phyloP scores from a whole-genome alignment of 345 rosid genomes.

The Eucalyptus fibrosa region DNA sequence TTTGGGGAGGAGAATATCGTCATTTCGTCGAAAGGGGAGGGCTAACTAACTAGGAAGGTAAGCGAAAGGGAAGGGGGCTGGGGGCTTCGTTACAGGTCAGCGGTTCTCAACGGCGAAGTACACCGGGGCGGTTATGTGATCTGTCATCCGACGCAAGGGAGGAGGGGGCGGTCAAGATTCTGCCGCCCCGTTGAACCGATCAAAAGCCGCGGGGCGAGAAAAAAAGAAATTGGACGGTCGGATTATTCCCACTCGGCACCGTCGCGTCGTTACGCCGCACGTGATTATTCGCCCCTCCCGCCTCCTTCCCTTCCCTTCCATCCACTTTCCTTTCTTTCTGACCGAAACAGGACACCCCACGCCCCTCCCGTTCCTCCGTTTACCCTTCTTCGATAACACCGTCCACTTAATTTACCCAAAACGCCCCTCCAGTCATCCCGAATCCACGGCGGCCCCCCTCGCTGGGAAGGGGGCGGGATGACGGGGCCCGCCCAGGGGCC shows the following conservation, averaged over 20 bases:
- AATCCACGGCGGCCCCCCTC: too few species aligned
- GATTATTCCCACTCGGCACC: neutral
- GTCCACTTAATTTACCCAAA: conserved; percentile 1
- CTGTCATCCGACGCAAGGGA: neutral
- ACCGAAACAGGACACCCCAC: conserved; percentile 1
- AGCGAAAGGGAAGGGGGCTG: neutral
- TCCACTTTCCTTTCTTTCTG: conserved; percentile 10
- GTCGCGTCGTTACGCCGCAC: neutral
- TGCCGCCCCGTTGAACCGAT: neutral
- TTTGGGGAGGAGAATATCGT: neutral
- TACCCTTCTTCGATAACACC: conserved; percentile 5
- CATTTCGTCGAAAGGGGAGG: neutral
- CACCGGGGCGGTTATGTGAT: neutral
- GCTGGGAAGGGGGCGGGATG: neutral
- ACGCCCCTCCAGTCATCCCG: neutral
- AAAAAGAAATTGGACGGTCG: conserved; percentile 3
- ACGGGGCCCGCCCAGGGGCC: neutral
- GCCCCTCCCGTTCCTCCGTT: neutral
- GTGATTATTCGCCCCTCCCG: conserved; percentile 9
- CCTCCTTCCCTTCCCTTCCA: neutral
- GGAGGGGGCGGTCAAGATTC: neutral
- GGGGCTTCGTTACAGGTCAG: conserved; percentile 5
- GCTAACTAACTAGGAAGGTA: conserved; percentile 18
- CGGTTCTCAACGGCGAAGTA: neutral
- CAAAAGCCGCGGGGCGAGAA: neutral